phyloP scores from a whole-genome alignment of 345 rosid genomes.

The Camelina laxa region DNA sequence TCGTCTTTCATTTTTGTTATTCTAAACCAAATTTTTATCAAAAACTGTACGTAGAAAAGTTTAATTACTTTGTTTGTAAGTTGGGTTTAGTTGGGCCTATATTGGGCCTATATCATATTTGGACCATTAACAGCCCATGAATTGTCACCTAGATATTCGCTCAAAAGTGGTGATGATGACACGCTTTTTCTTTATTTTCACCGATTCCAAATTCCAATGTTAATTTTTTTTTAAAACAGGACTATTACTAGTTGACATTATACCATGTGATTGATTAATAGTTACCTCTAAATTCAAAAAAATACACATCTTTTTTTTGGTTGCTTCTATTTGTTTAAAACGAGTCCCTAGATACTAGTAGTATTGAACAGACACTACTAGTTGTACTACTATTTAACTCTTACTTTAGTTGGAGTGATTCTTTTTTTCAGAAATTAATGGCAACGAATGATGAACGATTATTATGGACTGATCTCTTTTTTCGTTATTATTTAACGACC shows the following conservation, averaged over 20 bases:
- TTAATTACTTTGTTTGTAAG: no score
- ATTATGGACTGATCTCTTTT: conserved; percentile 15
- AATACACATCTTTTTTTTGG: background rate
- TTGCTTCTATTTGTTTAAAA: conserved; percentile 23
- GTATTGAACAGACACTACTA: background rate
- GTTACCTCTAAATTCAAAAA: conserved; percentile 16
- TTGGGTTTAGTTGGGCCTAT: background rate
- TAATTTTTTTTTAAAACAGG: background rate
- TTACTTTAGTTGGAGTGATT: conserved; percentile 4
- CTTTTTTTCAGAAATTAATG: conserved; percentile 11
- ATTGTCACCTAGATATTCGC: background rate
- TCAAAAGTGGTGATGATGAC: conserved; percentile 8
- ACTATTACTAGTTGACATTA: conserved; percentile 14
- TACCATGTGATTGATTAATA: conserved; percentile 21
- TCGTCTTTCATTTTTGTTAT: background rate
- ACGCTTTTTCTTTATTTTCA: conserved; percentile 21
- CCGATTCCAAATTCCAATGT: conserved; percentile 31
- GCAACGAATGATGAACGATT: conserved; percentile 27
- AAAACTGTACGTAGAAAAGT: no score
- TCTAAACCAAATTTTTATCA: background rate
- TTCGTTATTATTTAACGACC: conserved; percentile 13
- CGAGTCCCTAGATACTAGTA: conserved; percentile 25
- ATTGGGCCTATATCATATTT: background rate
- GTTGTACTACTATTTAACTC: background rate
- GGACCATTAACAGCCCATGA: conserved; percentile 14